Conservation (phyloP, 495 filamentous ascomycete species). For the Letharia lupina region DNA sequence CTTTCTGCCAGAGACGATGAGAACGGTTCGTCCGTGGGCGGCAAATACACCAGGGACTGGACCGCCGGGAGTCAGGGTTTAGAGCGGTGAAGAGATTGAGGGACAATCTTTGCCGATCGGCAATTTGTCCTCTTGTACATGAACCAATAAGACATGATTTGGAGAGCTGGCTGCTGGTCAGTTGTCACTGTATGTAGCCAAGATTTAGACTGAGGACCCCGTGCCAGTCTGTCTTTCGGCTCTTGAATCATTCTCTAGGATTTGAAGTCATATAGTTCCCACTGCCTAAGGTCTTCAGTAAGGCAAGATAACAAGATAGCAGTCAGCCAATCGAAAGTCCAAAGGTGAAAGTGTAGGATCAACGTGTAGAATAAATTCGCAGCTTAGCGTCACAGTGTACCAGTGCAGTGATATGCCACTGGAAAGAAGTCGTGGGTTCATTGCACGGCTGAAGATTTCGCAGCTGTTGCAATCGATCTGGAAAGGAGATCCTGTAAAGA, state of each 20-base stretch:
- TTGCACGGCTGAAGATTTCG: neutral
- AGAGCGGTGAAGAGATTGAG: neutral
- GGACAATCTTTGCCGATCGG: neutral
- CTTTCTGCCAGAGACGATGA: neutral
- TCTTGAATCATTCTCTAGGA: neutral
- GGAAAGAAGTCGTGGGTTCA: neutral
- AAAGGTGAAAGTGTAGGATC: neutral
- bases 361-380: neutral
- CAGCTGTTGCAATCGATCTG: neutral
- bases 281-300: neutral
- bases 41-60: neutral
- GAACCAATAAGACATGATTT: neutral
- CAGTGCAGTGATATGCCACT: neutral
- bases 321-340: neutral
- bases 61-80: neutral
- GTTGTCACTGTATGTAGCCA: neutral
- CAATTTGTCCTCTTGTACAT: neutral
- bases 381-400: neutral
- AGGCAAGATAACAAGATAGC: neutral
- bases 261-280: neutral
- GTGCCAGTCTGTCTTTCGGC: neutral
- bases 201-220: neutral
- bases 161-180: neutral
- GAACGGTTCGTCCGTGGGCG: neutral
- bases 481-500: neutral